Conservation (phyloP, 192 early-diverging fungal genomes). For the Radiomyces spectabilis region DNA sequence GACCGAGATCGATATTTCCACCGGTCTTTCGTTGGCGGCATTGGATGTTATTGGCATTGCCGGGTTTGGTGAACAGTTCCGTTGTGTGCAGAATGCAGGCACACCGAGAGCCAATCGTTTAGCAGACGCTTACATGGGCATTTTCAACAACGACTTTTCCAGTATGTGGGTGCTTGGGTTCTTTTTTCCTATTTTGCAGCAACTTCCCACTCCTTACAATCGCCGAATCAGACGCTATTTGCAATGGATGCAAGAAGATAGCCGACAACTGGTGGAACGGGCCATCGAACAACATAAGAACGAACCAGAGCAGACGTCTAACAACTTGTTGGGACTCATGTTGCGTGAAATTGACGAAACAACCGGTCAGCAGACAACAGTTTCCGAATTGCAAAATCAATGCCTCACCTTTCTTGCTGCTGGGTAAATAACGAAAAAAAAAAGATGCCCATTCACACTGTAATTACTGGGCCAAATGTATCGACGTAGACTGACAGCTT, state of each 20-base stretch:
- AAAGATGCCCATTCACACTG: background rate
- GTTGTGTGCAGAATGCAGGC: constrained; percentile 14
- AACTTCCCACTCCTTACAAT: constrained; percentile 19
- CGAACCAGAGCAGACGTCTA: constrained; percentile 15
- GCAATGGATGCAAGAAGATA: constrained; percentile 22
- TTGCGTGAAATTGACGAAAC: constrained; percentile 34
- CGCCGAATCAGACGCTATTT: constrained; percentile 6
- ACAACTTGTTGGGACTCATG: constrained; percentile 39
- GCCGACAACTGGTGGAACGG: constrained; percentile 26
- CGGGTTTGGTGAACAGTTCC: constrained; percentile 42
- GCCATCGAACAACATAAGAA: constrained; percentile 12
- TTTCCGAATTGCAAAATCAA: constrained; percentile 41
- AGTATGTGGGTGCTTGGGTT: constrained; percentile 10
- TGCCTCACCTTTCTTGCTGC: constrained; percentile 51
- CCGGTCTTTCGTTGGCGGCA: constrained; percentile 29
- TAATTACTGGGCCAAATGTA: too few species aligned
- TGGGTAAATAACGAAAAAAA: constrained; percentile 29
- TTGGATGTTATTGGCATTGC: constrained; percentile 39
- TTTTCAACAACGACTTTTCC: constrained; percentile 17
- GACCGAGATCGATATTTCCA: constrained; percentile 30
- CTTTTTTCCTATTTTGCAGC: constrained; percentile 21
- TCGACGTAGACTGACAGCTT: too few species aligned
- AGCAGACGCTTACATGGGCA: constrained; percentile 31
- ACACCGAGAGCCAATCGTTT: constrained; percentile 29
- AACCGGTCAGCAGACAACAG: constrained; percentile 28